Evolutionary conservation across 169 alveolate genomes (phyloP).

Genomic region (Cryptosporidium tyzzeri): DNA sequence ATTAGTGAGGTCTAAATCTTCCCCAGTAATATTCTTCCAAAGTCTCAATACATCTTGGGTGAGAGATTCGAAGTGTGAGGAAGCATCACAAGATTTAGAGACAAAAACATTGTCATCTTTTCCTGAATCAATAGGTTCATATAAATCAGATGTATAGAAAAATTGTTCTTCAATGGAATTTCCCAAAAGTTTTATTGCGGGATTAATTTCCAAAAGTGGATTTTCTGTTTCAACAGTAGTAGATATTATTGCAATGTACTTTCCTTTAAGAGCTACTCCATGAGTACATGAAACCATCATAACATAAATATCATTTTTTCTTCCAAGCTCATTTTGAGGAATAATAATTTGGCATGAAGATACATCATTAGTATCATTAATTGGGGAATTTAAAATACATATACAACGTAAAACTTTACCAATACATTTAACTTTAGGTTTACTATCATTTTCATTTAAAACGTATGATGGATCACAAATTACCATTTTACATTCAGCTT

Average conservation of each 20-base stretch:
- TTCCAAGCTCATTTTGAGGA: constrained; percentile 94
- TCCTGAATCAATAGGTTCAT: constrained; percentile 91
- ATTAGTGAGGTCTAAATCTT: constrained; percentile 78
- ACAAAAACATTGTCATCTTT: constrained; percentile 90
- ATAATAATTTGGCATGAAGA: constrained; percentile 95
- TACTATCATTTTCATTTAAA: constrained; percentile 57
- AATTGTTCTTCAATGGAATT: constrained; percentile 90
- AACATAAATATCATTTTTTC: constrained; percentile 93
- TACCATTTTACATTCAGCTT: constrained; percentile 93
- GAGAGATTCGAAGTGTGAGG: constrained; percentile 98
- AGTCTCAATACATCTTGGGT: constrained; percentile 91
- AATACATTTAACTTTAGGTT: constrained; percentile 81
- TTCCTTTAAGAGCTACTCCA: constrained; percentile 94
- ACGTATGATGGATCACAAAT: constrained; percentile 96
- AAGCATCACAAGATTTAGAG: constrained; percentile 95
- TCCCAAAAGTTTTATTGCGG: constrained; percentile 95
- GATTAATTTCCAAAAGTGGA: constrained; percentile 92
- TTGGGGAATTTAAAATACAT: constrained; percentile 95
- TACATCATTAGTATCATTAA: constrained; percentile 94
- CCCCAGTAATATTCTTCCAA: constrained; percentile 83
- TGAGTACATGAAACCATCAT: constrained; percentile 93
- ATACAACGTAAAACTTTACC: constrained; percentile 92
- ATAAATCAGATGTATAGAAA: constrained; percentile 89
- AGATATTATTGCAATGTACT: constrained; percentile 94
- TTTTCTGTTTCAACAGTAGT: constrained; percentile 96